Evolutionary conservation across 225 moss, liverwort and hornwort genomes (phyloP).

Genomic region (Bryum argenteum): DNA sequence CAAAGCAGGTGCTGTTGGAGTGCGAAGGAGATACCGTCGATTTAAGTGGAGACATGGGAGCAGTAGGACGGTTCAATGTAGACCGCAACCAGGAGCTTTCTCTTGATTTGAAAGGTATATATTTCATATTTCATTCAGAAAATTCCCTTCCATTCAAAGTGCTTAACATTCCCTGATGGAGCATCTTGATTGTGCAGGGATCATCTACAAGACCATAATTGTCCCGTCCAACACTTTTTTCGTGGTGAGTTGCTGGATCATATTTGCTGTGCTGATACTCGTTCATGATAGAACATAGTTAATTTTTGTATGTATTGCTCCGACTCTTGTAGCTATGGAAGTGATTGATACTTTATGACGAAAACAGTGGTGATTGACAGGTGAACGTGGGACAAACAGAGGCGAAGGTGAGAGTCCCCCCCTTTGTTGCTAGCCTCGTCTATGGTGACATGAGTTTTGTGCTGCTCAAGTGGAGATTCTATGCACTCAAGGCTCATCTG

Average conservation of each 20-base stretch:
- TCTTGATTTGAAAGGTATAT: conserved; percentile 85
- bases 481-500: conserved; percentile 7
- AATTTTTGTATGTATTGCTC: not conserved
- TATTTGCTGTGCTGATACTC: not conserved
- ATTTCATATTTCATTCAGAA: conserved; percentile 15
- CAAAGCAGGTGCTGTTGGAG: conserved; percentile 75
- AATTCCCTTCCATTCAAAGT: not conserved
- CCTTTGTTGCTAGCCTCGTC: conserved; percentile 33
- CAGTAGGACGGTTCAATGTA: conserved; percentile 87
- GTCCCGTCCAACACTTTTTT: conserved; percentile 93
- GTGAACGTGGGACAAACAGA: conserved; percentile 93
- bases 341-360: conserved; percentile 10
- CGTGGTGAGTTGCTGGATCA: conserved; percentile 63
- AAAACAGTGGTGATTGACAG: conserved; percentile 52
- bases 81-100: conserved; percentile 57
- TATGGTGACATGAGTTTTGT: conserved; percentile 1
- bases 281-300: not conserved
- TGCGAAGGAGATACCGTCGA: conserved; percentile 95
- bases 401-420: conserved; percentile 74
- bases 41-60: conserved; percentile 96
- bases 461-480: conserved; percentile 14
- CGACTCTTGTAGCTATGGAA: not conserved
- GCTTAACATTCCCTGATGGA: not conserved
- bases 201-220: conserved; percentile 84
- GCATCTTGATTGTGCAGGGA: conserved; percentile 58